These are phyloP conservation scores for Ceratocystis smalleyi DNA, from an alignment of 2,329 filamentous ascomycete species.

Conservation along the genomic window DNA sequence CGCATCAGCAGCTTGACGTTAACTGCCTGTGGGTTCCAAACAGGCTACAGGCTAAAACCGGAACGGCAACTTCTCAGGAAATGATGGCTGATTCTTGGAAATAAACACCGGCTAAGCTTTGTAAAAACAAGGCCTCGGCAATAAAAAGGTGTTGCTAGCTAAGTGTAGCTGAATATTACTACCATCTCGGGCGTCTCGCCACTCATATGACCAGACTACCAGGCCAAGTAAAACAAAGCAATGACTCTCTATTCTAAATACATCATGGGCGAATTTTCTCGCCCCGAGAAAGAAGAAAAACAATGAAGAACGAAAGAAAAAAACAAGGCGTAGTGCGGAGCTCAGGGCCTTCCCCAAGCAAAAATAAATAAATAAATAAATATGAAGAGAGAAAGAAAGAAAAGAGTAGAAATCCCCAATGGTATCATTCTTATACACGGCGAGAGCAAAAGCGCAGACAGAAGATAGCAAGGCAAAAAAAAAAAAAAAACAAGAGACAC, in stretches of 20 bases:
- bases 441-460: background rate
- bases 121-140: background rate
- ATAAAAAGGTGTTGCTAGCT: too few relatives aligned
- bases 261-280: background rate
- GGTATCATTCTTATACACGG: constrained; percentile 3
- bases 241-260: background rate
- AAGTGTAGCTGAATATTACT: too few relatives aligned
- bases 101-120: background rate
- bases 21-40: background rate
- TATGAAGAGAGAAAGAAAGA: too few relatives aligned
- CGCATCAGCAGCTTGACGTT: background rate
- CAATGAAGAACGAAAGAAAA: too few relatives aligned
- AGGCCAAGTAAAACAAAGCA: too few relatives aligned
- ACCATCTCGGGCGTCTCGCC: too few relatives aligned
- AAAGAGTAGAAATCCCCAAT: background rate
- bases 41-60: too few relatives aligned
- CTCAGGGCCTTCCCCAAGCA: background rate
- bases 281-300: too few relatives aligned
- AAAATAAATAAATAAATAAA: background rate
- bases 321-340: background rate
- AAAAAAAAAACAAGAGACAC: background rate
- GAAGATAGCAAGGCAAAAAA: background rate
- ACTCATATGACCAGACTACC: too few relatives aligned
- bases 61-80: too few relatives aligned
- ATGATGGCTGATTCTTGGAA: too few relatives aligned